Conservation (phyloP, 2,329 filamentous ascomycete genomes). For the Ascochyta viciae-villosae region DNA sequence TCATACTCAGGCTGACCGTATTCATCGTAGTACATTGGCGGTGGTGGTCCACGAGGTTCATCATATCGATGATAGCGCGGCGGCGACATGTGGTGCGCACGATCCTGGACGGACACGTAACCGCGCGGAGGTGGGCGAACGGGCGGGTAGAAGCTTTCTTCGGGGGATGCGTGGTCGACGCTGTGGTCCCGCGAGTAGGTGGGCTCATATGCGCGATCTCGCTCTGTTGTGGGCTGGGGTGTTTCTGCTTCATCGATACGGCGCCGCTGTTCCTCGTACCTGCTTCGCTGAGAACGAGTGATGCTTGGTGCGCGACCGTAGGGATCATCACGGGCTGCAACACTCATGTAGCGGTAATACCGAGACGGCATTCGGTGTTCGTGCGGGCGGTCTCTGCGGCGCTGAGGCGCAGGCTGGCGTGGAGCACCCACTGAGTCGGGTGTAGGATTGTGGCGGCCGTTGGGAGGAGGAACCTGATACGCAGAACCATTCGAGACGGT, state of each 20-base stretch:
- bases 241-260: slow-evolving; percentile 48
- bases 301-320: slow-evolving; percentile 45
- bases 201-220: slow-evolving; percentile 30
- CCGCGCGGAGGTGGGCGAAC: slow-evolving; percentile 34
- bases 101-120: slow-evolving; percentile 46
- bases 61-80: slow-evolving; percentile 40
- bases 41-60: slow-evolving; percentile 33
- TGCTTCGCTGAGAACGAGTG: slow-evolving; percentile 43
- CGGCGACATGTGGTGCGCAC: slow-evolving; percentile 37
- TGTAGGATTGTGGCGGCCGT: slow-evolving; percentile 35
- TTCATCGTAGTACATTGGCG: slow-evolving; percentile 42
- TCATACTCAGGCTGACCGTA: slow-evolving; percentile 44
- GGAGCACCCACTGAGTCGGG: slow-evolving; percentile 32
- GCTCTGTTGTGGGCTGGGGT: slow-evolving; percentile 41
- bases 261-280: slow-evolving; percentile 47
- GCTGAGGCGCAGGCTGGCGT: slow-evolving; percentile 38
- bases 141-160: slow-evolving; percentile 33
- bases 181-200: slow-evolving; percentile 44
- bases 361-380: slow-evolving; percentile 44
- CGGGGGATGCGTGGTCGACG: slow-evolving; percentile 36
- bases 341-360: slow-evolving; percentile 47
- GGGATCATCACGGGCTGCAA: slow-evolving; percentile 43
- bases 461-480: slow-evolving; percentile 31
- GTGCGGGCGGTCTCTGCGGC: slow-evolving; percentile 42
- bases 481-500: slow-evolving; percentile 44